These are phyloP conservation scores for Mentha longifolia DNA, from an alignment of 257 asterid species.

Conservation along the genomic window DNA sequence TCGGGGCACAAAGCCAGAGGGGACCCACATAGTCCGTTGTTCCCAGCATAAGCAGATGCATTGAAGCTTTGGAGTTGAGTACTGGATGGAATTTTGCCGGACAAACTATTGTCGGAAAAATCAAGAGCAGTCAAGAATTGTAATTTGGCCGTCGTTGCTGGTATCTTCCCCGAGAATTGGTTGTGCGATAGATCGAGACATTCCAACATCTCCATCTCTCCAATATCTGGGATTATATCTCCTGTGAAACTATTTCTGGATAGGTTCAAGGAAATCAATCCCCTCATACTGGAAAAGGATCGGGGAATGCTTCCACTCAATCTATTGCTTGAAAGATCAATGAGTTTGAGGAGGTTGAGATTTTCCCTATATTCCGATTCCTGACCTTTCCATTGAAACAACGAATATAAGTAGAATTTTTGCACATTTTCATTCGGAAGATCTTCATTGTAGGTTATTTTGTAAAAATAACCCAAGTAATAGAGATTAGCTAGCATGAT, in stretches of 20 bases:
- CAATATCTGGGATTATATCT: slow-evolving; percentile 35
- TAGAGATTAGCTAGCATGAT: background rate
- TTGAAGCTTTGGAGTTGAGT: slow-evolving; percentile 44
- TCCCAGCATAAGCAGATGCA: slow-evolving; percentile 36
- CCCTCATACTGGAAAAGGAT: slow-evolving; percentile 26
- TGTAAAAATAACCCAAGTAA: too few species aligned
- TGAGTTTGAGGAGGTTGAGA: slow-evolving; percentile 31
- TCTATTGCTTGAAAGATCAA: slow-evolving; percentile 44
- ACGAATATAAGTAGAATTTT: too few species aligned
- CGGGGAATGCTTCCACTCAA: slow-evolving; percentile 31
- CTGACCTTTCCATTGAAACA: slow-evolving; percentile 38
- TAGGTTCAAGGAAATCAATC: slow-evolving; percentile 42
- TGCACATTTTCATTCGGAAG: too few species aligned
- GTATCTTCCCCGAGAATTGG: slow-evolving; percentile 42
- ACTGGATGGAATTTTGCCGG: slow-evolving; percentile 39
- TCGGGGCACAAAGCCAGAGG: slow-evolving; percentile 39
- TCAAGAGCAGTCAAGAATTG: slow-evolving; percentile 29
- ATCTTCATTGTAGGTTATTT: too few species aligned
- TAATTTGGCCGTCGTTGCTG: slow-evolving; percentile 24
- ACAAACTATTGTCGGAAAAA: slow-evolving; percentile 41
- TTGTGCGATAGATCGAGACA: slow-evolving; percentile 44
- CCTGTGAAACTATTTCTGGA: slow-evolving; percentile 41
- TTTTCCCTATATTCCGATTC: slow-evolving; percentile 17
- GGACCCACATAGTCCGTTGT: slow-evolving; percentile 38
- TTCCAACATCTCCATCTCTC: slow-evolving; percentile 42